A percentile compares a stretch with the other conserved stretches of the same genome.
Conservation (phyloP, 257 asterid genomes). For the Solanum verrucosum region DNA sequence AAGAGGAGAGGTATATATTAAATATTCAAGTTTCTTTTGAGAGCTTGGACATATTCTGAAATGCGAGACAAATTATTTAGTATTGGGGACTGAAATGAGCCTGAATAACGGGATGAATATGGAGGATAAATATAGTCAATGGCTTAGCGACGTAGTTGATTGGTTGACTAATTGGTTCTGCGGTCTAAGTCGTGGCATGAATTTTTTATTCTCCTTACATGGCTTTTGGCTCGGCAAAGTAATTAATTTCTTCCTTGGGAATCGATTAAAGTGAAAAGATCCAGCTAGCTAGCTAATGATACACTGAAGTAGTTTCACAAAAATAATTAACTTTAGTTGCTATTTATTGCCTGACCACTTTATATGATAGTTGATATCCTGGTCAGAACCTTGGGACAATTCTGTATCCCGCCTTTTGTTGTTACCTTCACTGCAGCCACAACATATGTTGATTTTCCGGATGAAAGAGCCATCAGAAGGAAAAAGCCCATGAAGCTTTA, state of each 20-base stretch:
- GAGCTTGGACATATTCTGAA: not conserved
- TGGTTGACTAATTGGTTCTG: not conserved
- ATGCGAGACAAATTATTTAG: not conserved
- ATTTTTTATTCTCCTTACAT: not conserved
- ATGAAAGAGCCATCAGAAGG: not conserved
- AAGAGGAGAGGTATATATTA: constrained; percentile 10
- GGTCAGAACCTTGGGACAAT: not conserved
- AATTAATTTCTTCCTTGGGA: not conserved
- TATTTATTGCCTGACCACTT: not conserved
- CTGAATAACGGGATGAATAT: not conserved
- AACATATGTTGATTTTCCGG: not conserved
- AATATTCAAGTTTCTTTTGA: not conserved
- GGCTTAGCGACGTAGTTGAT: not conserved
- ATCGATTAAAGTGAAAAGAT: not conserved
- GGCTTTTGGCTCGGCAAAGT: not conserved
- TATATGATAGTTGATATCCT: not conserved
- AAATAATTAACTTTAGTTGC: not conserved
- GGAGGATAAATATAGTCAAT: not conserved
- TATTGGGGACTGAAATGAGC: not conserved
- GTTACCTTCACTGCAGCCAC: not conserved
- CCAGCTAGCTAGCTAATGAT: not conserved
- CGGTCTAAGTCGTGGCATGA: not conserved
- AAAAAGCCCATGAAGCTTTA: not conserved
- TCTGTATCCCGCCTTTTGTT: not conserved
- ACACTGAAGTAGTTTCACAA: not conserved